phyloP scores from a whole-genome alignment of 2,329 filamentous ascomycete species.

The Mollisiaceae sp. region DNA sequence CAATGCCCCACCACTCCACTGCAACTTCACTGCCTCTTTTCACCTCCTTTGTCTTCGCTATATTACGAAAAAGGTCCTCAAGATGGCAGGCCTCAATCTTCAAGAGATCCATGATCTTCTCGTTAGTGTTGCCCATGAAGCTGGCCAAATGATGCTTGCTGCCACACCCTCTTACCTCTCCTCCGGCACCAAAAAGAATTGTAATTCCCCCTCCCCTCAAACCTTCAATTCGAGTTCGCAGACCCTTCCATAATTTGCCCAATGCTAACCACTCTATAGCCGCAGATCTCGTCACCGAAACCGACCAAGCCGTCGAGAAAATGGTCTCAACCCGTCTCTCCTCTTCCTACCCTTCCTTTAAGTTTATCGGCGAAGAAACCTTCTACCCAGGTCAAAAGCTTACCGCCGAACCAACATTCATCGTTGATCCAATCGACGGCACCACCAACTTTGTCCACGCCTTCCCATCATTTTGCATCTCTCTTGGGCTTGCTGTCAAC shows the following conservation, averaged over 20 bases:
- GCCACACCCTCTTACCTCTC: conserved; percentile 64
- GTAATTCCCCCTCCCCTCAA: conserved; percentile 40
- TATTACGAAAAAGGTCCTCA: background rate
- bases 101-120: conserved; percentile 67
- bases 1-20: conserved; percentile 6
- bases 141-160: conserved; percentile 66
- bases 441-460: conserved; percentile 83
- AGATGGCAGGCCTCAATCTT: conserved; percentile 62
- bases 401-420: conserved; percentile 72
- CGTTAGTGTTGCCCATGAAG: conserved; percentile 63
- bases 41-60: too few species aligned
- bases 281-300: conserved; percentile 71
- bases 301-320: conserved; percentile 68
- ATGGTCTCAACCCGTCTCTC: conserved; percentile 62
- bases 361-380: conserved; percentile 79
- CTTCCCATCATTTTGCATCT: conserved; percentile 77
- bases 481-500: conserved; percentile 71
- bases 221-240: background rate
- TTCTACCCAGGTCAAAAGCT: conserved; percentile 69
- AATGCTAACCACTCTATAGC: conserved; percentile 49
- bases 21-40: background rate
- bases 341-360: conserved; percentile 57
- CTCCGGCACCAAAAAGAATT: conserved; percentile 68
- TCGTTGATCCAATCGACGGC: conserved; percentile 83
- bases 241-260: background rate